Evolutionary conservation across 208 protist species (phyloP).

Genomic region (Wallacemonas sp.): DNA sequence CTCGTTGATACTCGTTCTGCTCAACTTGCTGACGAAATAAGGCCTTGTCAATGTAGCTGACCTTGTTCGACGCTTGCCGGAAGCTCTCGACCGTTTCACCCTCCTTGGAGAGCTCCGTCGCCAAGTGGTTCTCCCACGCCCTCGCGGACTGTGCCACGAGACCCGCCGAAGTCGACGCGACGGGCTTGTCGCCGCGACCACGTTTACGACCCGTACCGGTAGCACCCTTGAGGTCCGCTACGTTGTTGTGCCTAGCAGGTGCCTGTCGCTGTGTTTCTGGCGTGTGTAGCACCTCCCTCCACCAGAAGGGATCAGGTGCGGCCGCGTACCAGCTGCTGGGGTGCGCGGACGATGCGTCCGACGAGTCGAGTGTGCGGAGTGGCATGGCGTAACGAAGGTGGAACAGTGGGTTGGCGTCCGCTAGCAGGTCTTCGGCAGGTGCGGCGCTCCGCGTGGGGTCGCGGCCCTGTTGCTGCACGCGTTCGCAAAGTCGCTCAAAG

Average conservation of each 20-base stretch:
- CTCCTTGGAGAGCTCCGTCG: constrained; percentile 42
- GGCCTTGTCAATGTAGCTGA: constrained; percentile 68
- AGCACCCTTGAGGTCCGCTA: too few relatives aligned
- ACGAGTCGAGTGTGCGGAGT: neutral
- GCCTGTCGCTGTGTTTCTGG: neutral
- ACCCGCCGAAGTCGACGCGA: constrained; percentile 28
- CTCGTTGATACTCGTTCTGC: constrained; percentile 72
- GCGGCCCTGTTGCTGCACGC: neutral
- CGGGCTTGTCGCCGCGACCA: constrained; percentile 7
- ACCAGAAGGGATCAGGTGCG: neutral
- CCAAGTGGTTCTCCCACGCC: constrained; percentile 63
- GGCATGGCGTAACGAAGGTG: constrained; percentile 1
- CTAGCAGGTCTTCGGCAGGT: neutral
- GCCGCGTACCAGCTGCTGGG: constrained; percentile 2
- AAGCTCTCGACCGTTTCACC: constrained; percentile 77
- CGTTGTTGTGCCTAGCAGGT: too few relatives aligned
- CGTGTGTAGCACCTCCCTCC: neutral
- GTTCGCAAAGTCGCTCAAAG: constrained; percentile 32
- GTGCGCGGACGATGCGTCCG: too few relatives aligned
- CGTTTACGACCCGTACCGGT: constrained; percentile 34
- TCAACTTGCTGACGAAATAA: constrained; percentile 55
- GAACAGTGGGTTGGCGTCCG: constrained; percentile 5
- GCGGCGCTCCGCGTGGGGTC: neutral
- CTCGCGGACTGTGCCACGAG: constrained; percentile 67
- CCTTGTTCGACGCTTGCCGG: constrained; percentile 43